A percentile compares a stretch with the other conserved stretches of the same genome.
These are phyloP conservation scores for Aureobasidium vineae DNA, from an alignment of 2,329 filamentous ascomycete species.

Conservation along the genomic window DNA sequence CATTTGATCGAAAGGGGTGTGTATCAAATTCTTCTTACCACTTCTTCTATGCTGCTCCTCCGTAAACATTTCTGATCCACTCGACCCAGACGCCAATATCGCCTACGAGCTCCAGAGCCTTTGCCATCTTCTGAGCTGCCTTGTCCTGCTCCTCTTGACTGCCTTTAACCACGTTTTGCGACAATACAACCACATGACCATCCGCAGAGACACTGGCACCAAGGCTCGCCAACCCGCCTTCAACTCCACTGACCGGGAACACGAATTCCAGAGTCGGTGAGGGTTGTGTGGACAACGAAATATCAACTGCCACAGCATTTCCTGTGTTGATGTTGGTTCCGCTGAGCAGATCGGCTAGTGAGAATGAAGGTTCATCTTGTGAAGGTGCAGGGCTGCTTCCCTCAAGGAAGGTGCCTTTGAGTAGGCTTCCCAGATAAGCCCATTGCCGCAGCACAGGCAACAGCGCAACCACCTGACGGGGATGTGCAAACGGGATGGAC, in stretches of 20 bases:
- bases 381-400: conserved; percentile 30
- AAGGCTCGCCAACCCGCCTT: conserved; percentile 52
- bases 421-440: conserved; percentile 64
- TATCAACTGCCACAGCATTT: conserved; percentile 33
- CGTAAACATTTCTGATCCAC: conserved; percentile 42
- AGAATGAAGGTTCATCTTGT: conserved; percentile 34
- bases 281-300: conserved; percentile 38
- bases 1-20: not conserved
- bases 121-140: conserved; percentile 41
- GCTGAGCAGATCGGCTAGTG: conserved; percentile 28
- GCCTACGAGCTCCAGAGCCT: conserved; percentile 48
- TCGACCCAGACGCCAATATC: conserved; percentile 55
- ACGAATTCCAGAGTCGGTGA: conserved; percentile 35
- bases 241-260: conserved; percentile 28
- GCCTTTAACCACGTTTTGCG: conserved; percentile 47
- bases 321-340: not conserved
- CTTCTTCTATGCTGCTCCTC: not conserved
- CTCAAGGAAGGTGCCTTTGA: conserved; percentile 58
- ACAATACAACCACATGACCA: conserved; percentile 57
- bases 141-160: conserved; percentile 29
- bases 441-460: conserved; percentile 76
- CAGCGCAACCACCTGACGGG: conserved; percentile 69
- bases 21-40: not conserved
- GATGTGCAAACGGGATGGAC: conserved; percentile 73
- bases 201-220: conserved; percentile 60